phyloP scores from a whole-genome alignment of 331 rosid species.

The Cydonia oblonga region DNA sequence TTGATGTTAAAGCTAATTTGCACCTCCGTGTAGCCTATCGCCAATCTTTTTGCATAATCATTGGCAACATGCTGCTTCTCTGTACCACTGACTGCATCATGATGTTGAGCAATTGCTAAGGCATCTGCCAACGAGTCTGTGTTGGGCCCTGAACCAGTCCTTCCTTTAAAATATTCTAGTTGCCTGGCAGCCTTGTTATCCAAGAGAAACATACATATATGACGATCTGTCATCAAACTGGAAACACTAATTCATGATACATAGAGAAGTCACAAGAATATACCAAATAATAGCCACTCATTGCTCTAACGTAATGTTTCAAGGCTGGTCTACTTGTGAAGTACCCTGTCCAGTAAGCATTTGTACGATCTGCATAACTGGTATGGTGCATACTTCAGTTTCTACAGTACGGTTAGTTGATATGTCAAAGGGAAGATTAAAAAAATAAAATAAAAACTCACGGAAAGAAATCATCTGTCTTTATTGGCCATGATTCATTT shows the following conservation, averaged over 20 bases:
- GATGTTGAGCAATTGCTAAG: slow-evolving; percentile 57
- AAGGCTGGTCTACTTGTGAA: slow-evolving; percentile 87
- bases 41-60: slow-evolving; percentile 50
- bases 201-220: not conserved
- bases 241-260: not conserved
- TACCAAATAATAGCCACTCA: slow-evolving; percentile 92
- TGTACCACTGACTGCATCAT: slow-evolving; percentile 47
- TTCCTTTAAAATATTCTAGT: slow-evolving; percentile 68
- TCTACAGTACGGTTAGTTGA: not conserved
- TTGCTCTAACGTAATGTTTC: slow-evolving; percentile 64
- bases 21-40: slow-evolving; percentile 47
- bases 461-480: slow-evolving; percentile 88
- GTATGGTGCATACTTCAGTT: slow-evolving; percentile 12
- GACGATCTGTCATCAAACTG: not conserved
- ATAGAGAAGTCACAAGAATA: slow-evolving; percentile 3
- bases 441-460: slow-evolving; percentile 31
- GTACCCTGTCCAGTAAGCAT: slow-evolving; percentile 96
- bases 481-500: slow-evolving; percentile 79
- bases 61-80: slow-evolving; percentile 54
- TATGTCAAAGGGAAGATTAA: not conserved
- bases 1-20: not conserved
- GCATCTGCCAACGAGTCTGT: slow-evolving; percentile 89
- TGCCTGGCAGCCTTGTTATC: slow-evolving; percentile 80
- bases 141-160: slow-evolving; percentile 46
- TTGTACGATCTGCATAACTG: slow-evolving; percentile 80